Base-by-base conservation (phyloP, 1,284 basidiomycete species). In the Marasmius fiardii region DNA sequence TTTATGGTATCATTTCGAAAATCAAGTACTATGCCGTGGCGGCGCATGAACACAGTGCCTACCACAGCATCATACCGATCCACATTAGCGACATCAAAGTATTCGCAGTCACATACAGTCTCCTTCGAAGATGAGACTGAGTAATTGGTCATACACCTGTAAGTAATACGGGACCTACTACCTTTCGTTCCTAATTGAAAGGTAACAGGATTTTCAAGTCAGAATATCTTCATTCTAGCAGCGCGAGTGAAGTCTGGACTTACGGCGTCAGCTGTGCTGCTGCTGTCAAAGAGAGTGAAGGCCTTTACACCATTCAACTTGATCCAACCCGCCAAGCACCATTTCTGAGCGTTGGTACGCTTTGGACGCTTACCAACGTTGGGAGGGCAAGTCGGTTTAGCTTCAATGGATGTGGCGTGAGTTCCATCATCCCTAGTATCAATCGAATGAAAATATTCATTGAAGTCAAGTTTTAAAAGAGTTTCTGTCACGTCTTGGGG, bases 161-260 rank as follows among this genome's bases (percentile, higher is more conserved):
- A 65, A 33, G 57, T 63, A 20, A 68, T 67, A 10, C 53, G 57
- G 0, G 66, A 63, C 0, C 57, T 51, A 45, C 64, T 67, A 5
- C 65, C 65, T 0, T 58, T 49, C 23, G 60, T 63, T 1, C 65
- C 65, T 0, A 68, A 57, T 47, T 68, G 64, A 0, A 68, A 57
- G 1, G 53, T 41, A 0, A 64, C 56, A 23, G 56, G 65, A 8
- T 65, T 53, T 20, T 60, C 58, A 0, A 68, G 56, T 14, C 54
- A 56, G 33, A 63, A 55, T 3, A 41, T 16, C 4, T 55, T 26
- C 0, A 61, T 37, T 1, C 57, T 41, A 0, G 60, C 41, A 1
- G 62, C 51, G 2, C 52, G 39, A 3, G 60, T 59, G 31, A 64
- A 61, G 11, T 65, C 62, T 0, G 65, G 65, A 11, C 57, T 58